phyloP scores from a whole-genome alignment of 371 early-diverging fungal species.

The Chytridium lagenaria region DNA sequence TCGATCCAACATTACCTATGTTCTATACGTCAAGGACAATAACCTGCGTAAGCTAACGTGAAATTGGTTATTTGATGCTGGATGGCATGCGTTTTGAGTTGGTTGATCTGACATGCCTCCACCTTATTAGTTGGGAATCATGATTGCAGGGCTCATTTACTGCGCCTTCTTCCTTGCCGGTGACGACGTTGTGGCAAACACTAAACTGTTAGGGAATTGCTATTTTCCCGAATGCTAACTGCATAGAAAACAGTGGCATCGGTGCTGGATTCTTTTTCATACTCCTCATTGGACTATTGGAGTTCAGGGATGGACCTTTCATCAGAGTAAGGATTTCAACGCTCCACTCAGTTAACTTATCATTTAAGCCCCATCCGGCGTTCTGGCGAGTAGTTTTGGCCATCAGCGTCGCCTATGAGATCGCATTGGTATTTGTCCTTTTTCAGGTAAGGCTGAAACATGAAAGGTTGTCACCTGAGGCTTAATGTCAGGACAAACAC shows the following conservation, averaged over 20 bases:
- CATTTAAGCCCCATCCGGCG: slow-evolving; percentile 91
- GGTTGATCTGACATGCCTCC: too few relatives aligned
- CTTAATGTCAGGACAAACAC: slow-evolving; percentile 72
- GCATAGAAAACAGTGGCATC: slow-evolving; percentile 13
- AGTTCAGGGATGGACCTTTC: slow-evolving; percentile 92
- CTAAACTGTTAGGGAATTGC: too few relatives aligned
- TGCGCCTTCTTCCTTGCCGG: slow-evolving; percentile 62
- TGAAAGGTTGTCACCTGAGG: neutral
- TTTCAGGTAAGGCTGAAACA: slow-evolving; percentile 73
- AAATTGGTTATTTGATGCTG: neutral
- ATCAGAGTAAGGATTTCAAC: slow-evolving; percentile 73
- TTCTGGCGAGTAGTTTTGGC: slow-evolving; percentile 91
- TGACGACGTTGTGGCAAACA: slow-evolving; percentile 64
- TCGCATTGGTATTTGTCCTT: slow-evolving; percentile 84
- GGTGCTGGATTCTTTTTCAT: slow-evolving; percentile 66
- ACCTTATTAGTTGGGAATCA: neutral
- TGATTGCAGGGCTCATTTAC: slow-evolving; percentile 37
- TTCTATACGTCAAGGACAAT: slow-evolving; percentile 52
- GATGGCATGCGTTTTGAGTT: too few relatives aligned
- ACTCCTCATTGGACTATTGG: slow-evolving; percentile 80
- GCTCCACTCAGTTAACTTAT: slow-evolving; percentile 83
- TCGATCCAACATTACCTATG: slow-evolving; percentile 49
- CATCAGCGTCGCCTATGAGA: slow-evolving; percentile 82
- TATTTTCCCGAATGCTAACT: slow-evolving; percentile 1
- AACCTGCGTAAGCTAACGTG: slow-evolving; percentile 29